Conservation (phyloP, 768 basidiomycete species). For the Brasilioporus rufonigricans region DNA sequence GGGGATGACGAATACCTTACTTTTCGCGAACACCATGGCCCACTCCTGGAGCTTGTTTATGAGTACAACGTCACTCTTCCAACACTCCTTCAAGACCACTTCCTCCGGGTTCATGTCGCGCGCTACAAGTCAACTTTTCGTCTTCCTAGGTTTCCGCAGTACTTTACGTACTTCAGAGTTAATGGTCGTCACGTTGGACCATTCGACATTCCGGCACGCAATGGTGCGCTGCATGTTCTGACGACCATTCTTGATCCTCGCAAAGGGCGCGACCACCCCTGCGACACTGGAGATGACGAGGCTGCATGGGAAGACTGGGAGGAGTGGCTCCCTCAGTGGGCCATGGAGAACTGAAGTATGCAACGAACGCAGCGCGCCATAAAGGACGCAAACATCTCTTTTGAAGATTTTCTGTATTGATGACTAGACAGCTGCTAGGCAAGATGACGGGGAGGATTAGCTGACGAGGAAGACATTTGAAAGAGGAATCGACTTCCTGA, state of each 20-base stretch:
- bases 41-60: conserved; percentile 6
- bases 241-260: conserved; percentile 12
- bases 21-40: neutral
- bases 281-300: neutral
- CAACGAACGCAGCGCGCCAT: neutral
- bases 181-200: conserved; percentile 4
- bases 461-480: too few relatives aligned
- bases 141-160: neutral
- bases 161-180: conserved; percentile 12
- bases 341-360: conserved; percentile 6
- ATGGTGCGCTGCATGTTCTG: conserved; percentile 13
- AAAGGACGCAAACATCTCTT: neutral
- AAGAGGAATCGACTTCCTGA: too few relatives aligned
- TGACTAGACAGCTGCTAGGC: too few relatives aligned
- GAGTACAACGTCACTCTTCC: conserved; percentile 11
- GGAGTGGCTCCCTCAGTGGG: conserved; percentile 16
- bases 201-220: conserved; percentile 14
- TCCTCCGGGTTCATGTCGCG: conserved; percentile 4
- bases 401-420: too few relatives aligned
- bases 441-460: too few relatives aligned
- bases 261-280: neutral
- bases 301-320: conserved; percentile 14
- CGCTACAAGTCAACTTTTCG: conserved; percentile 10
- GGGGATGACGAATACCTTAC: neutral
- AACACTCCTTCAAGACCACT: conserved; percentile 9